These are phyloP conservation scores for Coemansia sp. DNA, from an alignment of 192 early-diverging fungal genomes.

Conservation along the genomic window DNA sequence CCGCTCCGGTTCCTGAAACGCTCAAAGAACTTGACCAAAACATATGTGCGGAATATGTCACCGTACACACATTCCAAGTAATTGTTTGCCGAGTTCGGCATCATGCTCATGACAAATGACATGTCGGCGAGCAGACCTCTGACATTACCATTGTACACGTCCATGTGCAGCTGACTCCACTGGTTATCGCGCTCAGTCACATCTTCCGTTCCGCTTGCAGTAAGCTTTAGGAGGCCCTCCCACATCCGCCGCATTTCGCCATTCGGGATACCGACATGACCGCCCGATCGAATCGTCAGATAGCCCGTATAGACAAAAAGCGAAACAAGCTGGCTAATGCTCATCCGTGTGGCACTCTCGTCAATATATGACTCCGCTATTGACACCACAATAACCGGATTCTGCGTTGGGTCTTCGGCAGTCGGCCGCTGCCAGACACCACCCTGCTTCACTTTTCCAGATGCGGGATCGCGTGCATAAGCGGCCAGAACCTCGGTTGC, in stretches of 20 bases:
- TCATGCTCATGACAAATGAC: not conserved
- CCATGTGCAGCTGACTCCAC: not conserved
- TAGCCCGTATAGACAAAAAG: constrained; percentile 15
- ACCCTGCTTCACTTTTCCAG: not conserved
- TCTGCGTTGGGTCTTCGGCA: too few species aligned
- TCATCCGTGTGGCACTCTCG: not conserved
- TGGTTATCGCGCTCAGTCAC: not conserved
- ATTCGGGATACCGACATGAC: constrained; percentile 2
- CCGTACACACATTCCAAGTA: not conserved
- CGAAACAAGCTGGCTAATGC: constrained; percentile 2
- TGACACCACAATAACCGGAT: not conserved
- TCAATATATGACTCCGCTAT: not conserved
- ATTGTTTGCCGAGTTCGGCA: not conserved
- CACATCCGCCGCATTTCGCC: constrained; percentile 7
- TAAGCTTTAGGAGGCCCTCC: not conserved
- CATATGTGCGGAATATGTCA: not conserved
- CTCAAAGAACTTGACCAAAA: not conserved
- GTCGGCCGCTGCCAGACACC: not conserved
- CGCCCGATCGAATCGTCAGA: constrained; percentile 1
- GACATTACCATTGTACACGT: not conserved
- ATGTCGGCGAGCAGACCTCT: not conserved
- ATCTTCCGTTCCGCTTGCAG: not conserved
- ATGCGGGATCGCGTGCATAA: not conserved
- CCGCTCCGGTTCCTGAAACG: constrained; percentile 1
- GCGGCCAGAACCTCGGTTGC: not conserved